Percentiles rank a stretch among this genome's conserved stretches.
Conservation (phyloP, 768 basidiomycete species). For the Lentinula detonsa region DNA sequence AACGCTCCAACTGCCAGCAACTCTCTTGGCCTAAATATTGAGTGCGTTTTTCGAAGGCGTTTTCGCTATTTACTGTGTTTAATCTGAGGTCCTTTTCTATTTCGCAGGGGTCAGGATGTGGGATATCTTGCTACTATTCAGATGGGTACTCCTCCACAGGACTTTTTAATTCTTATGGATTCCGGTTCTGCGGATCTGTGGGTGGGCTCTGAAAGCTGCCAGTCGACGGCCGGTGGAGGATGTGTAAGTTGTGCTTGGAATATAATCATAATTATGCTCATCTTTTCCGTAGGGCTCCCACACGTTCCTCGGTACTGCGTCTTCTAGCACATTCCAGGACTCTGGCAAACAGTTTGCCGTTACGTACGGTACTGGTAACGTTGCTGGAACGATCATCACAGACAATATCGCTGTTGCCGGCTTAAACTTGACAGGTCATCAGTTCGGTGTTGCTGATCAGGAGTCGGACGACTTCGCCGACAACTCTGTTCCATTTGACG, state of each 20-base stretch:
- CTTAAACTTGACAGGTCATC: slow-evolving; percentile 48
- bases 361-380: slow-evolving; percentile 64
- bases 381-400: slow-evolving; percentile 55
- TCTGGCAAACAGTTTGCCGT: slow-evolving; percentile 47
- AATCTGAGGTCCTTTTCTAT: background rate
- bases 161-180: slow-evolving; percentile 61
- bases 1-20: slow-evolving; percentile 22
- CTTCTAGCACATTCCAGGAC: slow-evolving; percentile 59
- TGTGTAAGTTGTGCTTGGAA: slow-evolving; percentile 25
- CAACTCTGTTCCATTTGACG: slow-evolving; percentile 51
- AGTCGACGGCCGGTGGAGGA: slow-evolving; percentile 32
- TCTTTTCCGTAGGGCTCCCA: slow-evolving; percentile 47
- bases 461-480: slow-evolving; percentile 62
- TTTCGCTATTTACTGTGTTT: background rate
- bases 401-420: slow-evolving; percentile 66
- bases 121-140: slow-evolving; percentile 53
- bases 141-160: slow-evolving; percentile 58
- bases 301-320: slow-evolving; percentile 53
- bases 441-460: slow-evolving; percentile 57
- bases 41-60: slow-evolving; percentile 31
- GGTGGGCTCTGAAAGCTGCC: slow-evolving; percentile 54
- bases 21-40: slow-evolving; percentile 65
- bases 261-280: slow-evolving; percentile 1
- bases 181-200: slow-evolving; percentile 66
- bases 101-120: slow-evolving; percentile 33